phyloP scores from a whole-genome alignment of 805 yeast genomes.

The Sugiyamaella chiloensis region DNA sequence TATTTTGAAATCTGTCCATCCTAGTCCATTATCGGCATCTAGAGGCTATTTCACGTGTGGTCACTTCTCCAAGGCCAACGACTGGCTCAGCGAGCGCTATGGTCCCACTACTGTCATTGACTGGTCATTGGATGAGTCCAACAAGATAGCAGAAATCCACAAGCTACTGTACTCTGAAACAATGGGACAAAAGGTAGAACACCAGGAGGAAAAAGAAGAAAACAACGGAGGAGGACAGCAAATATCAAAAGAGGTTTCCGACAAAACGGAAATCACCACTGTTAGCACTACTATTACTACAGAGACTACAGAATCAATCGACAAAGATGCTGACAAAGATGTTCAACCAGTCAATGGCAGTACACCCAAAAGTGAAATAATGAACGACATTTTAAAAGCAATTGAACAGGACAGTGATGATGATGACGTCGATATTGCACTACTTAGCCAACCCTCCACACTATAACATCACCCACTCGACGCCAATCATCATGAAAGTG shows the following conservation, averaged over 20 bases:
- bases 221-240: not conserved
- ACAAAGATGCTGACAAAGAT: no score
- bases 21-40: constrained; percentile 89
- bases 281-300: not conserved
- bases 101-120: constrained; percentile 51
- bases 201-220: not conserved
- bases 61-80: constrained; percentile 74
- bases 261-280: not conserved
- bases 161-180: constrained; percentile 8
- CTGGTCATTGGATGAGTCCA: constrained; percentile 50
- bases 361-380: no score
- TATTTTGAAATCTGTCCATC: constrained; percentile 79
- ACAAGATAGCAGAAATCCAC: constrained; percentile 19
- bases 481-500: constrained; percentile 84
- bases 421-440: constrained; percentile 1
- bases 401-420: no score
- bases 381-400: no score
- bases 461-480: constrained; percentile 72
- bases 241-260: not conserved
- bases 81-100: constrained; percentile 58
- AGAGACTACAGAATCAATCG: not conserved
- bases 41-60: constrained; percentile 77
- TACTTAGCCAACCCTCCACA: constrained; percentile 38
- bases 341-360: no score
- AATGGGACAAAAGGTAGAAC: constrained; percentile 5